A percentile compares a stretch with the other conserved stretches of the same genome.
phyloP scores from a whole-genome alignment of 805 yeast species.

The Yamadazyma phyllophila region DNA sequence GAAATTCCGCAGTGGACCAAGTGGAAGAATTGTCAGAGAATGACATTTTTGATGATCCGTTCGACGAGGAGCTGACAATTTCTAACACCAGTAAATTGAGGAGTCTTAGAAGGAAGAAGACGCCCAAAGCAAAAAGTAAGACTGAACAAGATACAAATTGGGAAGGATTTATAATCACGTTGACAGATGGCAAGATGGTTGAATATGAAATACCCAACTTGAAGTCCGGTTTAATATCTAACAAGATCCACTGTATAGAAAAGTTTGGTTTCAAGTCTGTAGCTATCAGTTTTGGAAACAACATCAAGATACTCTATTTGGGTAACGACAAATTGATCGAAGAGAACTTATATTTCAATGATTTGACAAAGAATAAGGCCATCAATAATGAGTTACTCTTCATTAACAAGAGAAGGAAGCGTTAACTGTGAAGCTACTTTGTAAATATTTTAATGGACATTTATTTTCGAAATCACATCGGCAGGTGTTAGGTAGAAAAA shows the following conservation, averaged over 20 bases:
- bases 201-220: constrained; percentile 58
- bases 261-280: constrained; percentile 78
- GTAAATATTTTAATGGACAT: constrained; percentile 1
- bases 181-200: constrained; percentile 60
- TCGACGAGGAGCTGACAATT: not conserved
- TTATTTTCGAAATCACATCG: not conserved
- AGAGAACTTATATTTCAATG: constrained; percentile 49
- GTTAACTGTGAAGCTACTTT: not conserved
- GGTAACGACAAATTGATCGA: constrained; percentile 74
- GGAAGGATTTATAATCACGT: constrained; percentile 79
- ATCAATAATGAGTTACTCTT: constrained; percentile 48
- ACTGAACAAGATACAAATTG: constrained; percentile 30
- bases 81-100: not conserved
- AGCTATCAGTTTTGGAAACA: constrained; percentile 70
- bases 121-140: not conserved
- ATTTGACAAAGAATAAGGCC: constrained; percentile 27
- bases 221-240: constrained; percentile 41
- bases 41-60: constrained; percentile 13
- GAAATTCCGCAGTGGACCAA: constrained; percentile 15
- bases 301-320: constrained; percentile 67
- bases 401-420: constrained; percentile 48
- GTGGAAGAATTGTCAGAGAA: constrained; percentile 2
- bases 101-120: not conserved
- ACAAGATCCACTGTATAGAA: constrained; percentile 58
- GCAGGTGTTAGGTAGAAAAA: constrained; percentile 9